Evolutionary conservation across 352 stramenopile species (phyloP).

Genomic region (Phytophthora cactorum): DNA sequence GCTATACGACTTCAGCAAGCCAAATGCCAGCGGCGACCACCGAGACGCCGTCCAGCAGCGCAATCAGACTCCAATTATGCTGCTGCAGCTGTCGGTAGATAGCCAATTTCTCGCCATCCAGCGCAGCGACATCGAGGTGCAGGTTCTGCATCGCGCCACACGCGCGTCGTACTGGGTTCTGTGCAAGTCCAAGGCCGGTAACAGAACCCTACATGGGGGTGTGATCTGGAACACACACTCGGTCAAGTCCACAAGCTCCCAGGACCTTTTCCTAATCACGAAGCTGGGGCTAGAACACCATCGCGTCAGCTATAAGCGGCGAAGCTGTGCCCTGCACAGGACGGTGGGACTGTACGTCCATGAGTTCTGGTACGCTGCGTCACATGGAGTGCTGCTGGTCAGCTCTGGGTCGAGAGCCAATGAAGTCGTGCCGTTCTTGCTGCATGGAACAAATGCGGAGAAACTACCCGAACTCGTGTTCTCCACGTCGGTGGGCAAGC

Average conservation of each 20-base stretch:
- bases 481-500: slow-evolving; percentile 54
- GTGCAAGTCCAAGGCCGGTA: slow-evolving; percentile 69
- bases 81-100: slow-evolving; percentile 68
- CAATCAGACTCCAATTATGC: slow-evolving; percentile 32
- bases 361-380: slow-evolving; percentile 76
- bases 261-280: slow-evolving; percentile 81
- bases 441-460: slow-evolving; percentile 63
- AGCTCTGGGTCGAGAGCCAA: slow-evolving; percentile 78
- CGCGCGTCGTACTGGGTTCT: slow-evolving; percentile 69
- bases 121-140: slow-evolving; percentile 84
- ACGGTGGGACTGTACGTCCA: slow-evolving; percentile 67
- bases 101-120: slow-evolving; percentile 75
- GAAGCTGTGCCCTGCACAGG: slow-evolving; percentile 61
- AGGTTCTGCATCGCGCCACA: slow-evolving; percentile 60
- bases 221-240: slow-evolving; percentile 76
- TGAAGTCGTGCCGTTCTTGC: slow-evolving; percentile 75
- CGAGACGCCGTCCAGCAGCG: slow-evolving; percentile 1
- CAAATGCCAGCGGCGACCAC: slow-evolving; percentile 5
- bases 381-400: slow-evolving; percentile 69
- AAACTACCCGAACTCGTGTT: slow-evolving; percentile 81
- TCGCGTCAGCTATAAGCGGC: slow-evolving; percentile 64
- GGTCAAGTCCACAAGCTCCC: slow-evolving; percentile 45
- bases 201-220: slow-evolving; percentile 63
- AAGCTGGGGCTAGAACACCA: slow-evolving; percentile 82
- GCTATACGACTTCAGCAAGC: slow-evolving; percentile 56